Evolutionary conservation across 2,329 filamentous ascomycete species (phyloP), one percentile per base, ranked within the genome.

Genomic region (Cordyceps fumosorosea): DNA sequence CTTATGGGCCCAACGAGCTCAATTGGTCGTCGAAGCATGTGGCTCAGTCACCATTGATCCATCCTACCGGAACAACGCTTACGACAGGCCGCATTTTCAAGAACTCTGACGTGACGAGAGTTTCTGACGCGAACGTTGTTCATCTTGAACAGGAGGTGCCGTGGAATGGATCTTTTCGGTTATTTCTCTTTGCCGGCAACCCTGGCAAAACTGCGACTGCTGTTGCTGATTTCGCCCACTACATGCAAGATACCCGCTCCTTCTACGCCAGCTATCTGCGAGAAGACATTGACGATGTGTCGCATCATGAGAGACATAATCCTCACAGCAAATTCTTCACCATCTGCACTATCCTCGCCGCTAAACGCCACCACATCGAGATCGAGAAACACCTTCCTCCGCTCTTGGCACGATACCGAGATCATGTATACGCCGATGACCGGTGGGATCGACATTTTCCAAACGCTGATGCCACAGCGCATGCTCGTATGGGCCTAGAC

Each of bases 81-180:
- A 82, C 83, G 10, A 85, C 90, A 0, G 93, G 93, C 26, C 85
- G 89, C 45, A 84, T 93, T 44, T 84, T 96, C 69, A 85, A 84
- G 54, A 91, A 90, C 62, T 83, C 90, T 22, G 88, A 91, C 65
- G 93, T 96, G 12, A 96, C 91, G 0, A 85, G 93, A 55, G 89
- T 96, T 24, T 87, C 89, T 0, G 93, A 97, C 71, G 89, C 92
- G 71, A 96, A 96, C 74, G 87, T 91, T 5, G 91, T 96, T 1
- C 90, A 96, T 69, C 81, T 96, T 11, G 93, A 96, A 76, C 92
- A 96, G 74, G 90, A 96, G 71, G 83, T 96, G 37, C 92, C 92
- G 0, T 80, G 93, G 63, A 96, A 96, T 74, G 92, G 92, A 50
- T 88, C 91, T 2, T 96, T 93, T 81, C 84, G 92, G 62, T 81